These are phyloP conservation scores for Penicillium sp. DNA, from an alignment of 2,329 filamentous ascomycete genomes.

Conservation along the genomic window DNA sequence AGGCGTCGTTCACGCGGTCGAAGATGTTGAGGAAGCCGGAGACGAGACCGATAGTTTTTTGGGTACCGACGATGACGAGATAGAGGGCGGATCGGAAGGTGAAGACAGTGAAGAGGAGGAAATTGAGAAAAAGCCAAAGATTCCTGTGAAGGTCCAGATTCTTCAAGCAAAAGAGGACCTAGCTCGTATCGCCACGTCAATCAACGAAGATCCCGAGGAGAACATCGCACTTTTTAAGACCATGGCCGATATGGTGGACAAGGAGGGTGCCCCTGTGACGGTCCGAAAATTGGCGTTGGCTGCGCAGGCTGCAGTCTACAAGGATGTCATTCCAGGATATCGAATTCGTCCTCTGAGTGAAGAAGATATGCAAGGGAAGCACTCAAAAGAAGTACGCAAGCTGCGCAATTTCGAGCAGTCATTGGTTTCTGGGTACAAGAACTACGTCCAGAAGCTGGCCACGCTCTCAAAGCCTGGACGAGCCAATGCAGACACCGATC, in stretches of 20 bases:
- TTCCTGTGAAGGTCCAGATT: constrained; percentile 74
- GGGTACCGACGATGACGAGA: constrained; percentile 51
- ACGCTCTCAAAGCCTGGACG: constrained; percentile 57
- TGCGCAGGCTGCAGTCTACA: constrained; percentile 85
- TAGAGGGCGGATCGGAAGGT: constrained; percentile 41
- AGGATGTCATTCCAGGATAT: constrained; percentile 94
- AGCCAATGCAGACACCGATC: constrained; percentile 21
- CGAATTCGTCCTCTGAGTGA: constrained; percentile 78
- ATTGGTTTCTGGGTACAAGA: constrained; percentile 76
- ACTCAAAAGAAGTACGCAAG: constrained; percentile 86
- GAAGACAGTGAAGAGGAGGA: constrained; percentile 46
- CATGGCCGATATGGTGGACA: constrained; percentile 65
- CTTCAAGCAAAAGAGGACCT: constrained; percentile 85
- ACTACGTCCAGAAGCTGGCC: constrained; percentile 71
- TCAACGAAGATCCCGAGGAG: constrained; percentile 93
- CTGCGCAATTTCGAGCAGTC: constrained; percentile 81
- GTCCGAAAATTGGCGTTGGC: constrained; percentile 82
- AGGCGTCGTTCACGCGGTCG: constrained; percentile 61
- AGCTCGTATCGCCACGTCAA: constrained; percentile 68
- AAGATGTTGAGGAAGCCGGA: constrained; percentile 40
- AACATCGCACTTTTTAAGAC: constrained; percentile 73
- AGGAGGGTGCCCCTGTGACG: constrained; percentile 52
- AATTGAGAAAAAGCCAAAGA: constrained; percentile 50
- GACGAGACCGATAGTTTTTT: constrained; percentile 62
- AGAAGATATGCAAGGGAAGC: constrained; percentile 66